Base-by-base conservation (phyloP, 2,329 filamentous ascomycete species). In the Esteya vermicola region DNA sequence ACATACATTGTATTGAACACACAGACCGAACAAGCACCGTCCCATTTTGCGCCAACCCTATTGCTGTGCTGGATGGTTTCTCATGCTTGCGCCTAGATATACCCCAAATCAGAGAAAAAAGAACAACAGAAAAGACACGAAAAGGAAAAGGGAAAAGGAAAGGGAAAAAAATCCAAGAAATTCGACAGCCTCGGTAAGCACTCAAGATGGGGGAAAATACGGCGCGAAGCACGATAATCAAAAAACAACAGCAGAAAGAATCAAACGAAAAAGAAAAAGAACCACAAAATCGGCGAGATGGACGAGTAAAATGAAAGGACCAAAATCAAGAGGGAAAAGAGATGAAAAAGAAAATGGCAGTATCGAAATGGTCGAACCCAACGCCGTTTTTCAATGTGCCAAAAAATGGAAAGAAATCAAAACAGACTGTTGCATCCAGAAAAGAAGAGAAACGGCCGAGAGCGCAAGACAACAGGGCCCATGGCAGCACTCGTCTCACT, bases 31-130 rank as follows among this genome's bases (percentile, higher is more conserved):
- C 41, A 44, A 47, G 43, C 45, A 44, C 39, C 40, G 40, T 42
- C 35, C 44, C 43, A 47, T 33, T 42, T 47, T 47, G 45, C 47
- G 47, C 47, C 47, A 48, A 47, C 47, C 47, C 47, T 31, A 48
- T 48, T 37, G 47, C 47, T 45, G 46, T 44, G 47, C 47, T 42
- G 33, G 41, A 48, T 47, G 47, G 45, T 47, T n/a, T 33, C 38
- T 43, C 38, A 40, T 47, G 45, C 39, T 42, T 43, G 36, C 40
- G 36, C 42, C 38, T 37, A 12, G 20, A 38, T 30, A 43, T 41
- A 36, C 31, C 39, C 39, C 36, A 12, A 26, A 23, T 13, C 20
- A n/a, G 37, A 22, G 16, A 32, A 32, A 27, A 27, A 31, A 14
- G 25, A 36, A 38, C 27, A 32, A 25, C 34, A 38, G 31, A 28